A percentile compares a stretch with the other conserved stretches of the same genome.
Evolutionary conservation across 176 grass and related monocot species (phyloP).

Genomic region (Aegilops longissima): DNA sequence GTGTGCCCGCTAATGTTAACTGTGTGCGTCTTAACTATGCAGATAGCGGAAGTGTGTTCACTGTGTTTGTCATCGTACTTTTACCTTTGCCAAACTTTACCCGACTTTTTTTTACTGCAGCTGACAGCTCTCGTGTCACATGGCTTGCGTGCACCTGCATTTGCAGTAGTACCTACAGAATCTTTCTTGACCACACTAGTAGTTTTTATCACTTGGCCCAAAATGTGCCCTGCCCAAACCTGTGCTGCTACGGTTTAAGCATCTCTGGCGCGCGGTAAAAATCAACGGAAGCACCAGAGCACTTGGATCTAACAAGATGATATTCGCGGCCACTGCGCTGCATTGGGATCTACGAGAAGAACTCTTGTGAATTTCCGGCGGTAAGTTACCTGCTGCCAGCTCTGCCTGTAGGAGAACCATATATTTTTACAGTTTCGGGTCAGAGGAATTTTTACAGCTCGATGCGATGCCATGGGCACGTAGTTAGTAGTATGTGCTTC

Average conservation of each 20-base stretch:
- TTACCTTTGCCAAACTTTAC: too few species aligned
- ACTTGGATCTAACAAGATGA: slow-evolving; percentile 13
- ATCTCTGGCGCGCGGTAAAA: too few species aligned
- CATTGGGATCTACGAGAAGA: slow-evolving; percentile 44
- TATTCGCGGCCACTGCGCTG: slow-evolving; percentile 23
- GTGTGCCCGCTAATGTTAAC: too few species aligned
- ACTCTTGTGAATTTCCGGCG: slow-evolving; percentile 20
- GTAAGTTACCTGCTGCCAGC: slow-evolving; percentile 16
- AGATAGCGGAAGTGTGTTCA: too few species aligned
- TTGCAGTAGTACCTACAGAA: background rate
- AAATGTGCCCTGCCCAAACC: background rate
- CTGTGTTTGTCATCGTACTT: too few species aligned
- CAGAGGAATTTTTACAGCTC: slow-evolving; percentile 39
- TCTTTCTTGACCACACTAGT: background rate
- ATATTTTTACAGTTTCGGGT: background rate
- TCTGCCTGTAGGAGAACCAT: background rate
- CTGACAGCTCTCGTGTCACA: too few species aligned
- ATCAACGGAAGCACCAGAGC: too few species aligned
- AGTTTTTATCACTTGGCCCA: background rate
- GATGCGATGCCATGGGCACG: background rate
- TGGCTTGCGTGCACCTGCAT: too few species aligned
- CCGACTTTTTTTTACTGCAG: too few species aligned
- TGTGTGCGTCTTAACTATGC: too few species aligned
- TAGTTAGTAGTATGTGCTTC: slow-evolving; percentile 3
- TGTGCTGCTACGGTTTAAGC: too few species aligned